Percentiles rank a stretch among this genome's conserved stretches.
Evolutionary conservation across 352 stramenopile species (phyloP).

Genomic region (Halophytophthora batemanensis): DNA sequence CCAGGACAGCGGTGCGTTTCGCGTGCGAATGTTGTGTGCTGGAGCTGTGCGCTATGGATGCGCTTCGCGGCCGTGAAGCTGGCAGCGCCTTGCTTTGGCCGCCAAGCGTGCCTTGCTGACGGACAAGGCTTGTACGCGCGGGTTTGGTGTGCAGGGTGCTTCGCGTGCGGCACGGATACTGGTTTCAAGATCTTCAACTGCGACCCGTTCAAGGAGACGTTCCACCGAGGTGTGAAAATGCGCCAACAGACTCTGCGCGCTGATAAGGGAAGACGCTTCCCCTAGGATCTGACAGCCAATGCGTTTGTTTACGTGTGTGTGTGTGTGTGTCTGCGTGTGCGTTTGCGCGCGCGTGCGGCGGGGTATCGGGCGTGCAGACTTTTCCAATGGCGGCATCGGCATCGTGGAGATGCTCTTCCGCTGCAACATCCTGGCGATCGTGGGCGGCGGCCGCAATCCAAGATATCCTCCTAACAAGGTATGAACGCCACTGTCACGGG

Average conservation of each 20-base stretch:
- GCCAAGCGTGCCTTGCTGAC: not conserved
- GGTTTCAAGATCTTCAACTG: constrained; percentile 99
- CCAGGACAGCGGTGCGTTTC: constrained; percentile 86
- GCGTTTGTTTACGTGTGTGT: not conserved
- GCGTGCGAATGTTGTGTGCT: not conserved
- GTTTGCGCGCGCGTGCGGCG: not conserved
- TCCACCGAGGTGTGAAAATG: constrained; percentile 79
- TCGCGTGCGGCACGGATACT: constrained; percentile 93
- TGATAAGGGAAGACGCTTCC: not conserved
- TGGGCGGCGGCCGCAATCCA: constrained; percentile 89
- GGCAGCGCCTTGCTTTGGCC: too few relatives aligned
- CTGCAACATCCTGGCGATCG: constrained; percentile 97
- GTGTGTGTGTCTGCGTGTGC: not conserved
- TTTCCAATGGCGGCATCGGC: constrained; percentile 94
- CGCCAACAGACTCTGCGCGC: not conserved
- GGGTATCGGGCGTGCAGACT: constrained; percentile 47
- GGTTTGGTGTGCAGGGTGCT: constrained; percentile 68
- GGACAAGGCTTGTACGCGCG: not conserved
- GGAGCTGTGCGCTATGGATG: not conserved
- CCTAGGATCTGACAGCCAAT: not conserved
- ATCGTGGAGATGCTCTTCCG: constrained; percentile 99
- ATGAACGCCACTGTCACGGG: too few relatives aligned
- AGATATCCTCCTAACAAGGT: constrained; percentile 96
- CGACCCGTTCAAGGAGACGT: constrained; percentile 96
- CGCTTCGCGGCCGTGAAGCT: too few relatives aligned